Conservation (phyloP, 2,329 filamentous ascomycete species). For the Aspergillus hortae region DNA sequence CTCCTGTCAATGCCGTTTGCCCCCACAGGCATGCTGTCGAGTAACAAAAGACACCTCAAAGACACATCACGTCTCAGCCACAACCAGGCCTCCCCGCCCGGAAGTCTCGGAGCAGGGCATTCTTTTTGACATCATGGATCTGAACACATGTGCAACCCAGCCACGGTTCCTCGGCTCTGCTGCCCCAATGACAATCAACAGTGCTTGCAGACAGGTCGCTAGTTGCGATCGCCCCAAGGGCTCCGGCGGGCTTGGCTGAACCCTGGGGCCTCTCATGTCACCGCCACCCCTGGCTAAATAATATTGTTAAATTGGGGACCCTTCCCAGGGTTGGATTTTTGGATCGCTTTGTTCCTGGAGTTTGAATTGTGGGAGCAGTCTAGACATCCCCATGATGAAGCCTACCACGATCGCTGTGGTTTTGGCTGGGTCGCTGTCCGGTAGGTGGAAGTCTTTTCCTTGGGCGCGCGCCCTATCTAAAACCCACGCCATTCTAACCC, state of each 20-base stretch:
- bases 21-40: too few species aligned
- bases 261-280: slow-evolving; percentile 1
- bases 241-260: slow-evolving; percentile 4
- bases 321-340: background rate
- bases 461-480: background rate
- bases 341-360: background rate
- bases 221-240: slow-evolving; percentile 6
- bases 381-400: slow-evolving; percentile 11
- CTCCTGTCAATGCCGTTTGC: background rate
- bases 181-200: slow-evolving; percentile 1
- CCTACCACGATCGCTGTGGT: slow-evolving; percentile 8
- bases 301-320: slow-evolving; percentile 2
- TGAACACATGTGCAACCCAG: background rate
- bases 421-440: slow-evolving; percentile 15
- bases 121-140: slow-evolving; percentile 8
- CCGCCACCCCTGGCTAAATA: slow-evolving; percentile 1
- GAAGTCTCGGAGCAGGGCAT: background rate
- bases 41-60: too few species aligned
- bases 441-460: slow-evolving; percentile 8
- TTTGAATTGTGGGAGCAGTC: slow-evolving; percentile 2
- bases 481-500: background rate
- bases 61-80: background rate
- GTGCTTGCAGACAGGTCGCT: slow-evolving; percentile 4
- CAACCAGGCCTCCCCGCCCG: background rate
- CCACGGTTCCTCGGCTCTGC: background rate